A percentile compares a stretch with the other conserved stretches of the same genome.
Conservation (phyloP, 2,329 filamentous ascomycete species). For the Nemania sp. region DNA sequence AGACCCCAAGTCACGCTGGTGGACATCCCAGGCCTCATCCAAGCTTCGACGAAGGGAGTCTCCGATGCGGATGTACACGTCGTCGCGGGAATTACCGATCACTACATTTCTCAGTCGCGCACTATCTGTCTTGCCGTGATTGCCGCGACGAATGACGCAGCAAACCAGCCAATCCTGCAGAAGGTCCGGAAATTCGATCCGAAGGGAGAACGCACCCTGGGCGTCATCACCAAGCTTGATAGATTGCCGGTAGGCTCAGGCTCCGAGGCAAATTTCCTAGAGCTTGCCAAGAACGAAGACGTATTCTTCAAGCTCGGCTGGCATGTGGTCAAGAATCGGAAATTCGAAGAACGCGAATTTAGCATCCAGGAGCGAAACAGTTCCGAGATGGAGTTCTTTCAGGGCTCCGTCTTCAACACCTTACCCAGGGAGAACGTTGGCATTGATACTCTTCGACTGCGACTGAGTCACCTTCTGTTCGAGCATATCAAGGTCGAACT, state of each 20-base stretch:
- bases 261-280: conserved; percentile 42
- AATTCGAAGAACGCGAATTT: conserved; percentile 13
- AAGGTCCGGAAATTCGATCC: conserved; percentile 43
- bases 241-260: conserved; percentile 36
- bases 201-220: conserved; percentile 46
- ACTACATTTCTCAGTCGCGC: conserved; percentile 47
- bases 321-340: conserved; percentile 51
- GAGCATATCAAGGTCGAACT: conserved; percentile 12
- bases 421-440: conserved; percentile 2
- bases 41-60: conserved; percentile 31
- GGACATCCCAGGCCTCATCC: conserved; percentile 43
- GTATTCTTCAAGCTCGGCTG: conserved; percentile 51
- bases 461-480: conserved; percentile 12
- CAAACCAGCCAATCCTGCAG: conserved; percentile 47
- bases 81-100: conserved; percentile 38
- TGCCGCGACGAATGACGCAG: conserved; percentile 48
- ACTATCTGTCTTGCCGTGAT: conserved; percentile 54
- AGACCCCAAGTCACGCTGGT: conserved; percentile 33
- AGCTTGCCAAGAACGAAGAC: conserved; percentile 47
- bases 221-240: conserved; percentile 55
- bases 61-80: conserved; percentile 34
- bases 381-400: conserved; percentile 11
- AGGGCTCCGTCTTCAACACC: neutral
- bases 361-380: neutral
- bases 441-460: conserved; percentile 4